Evolutionary conservation across 2,329 filamentous ascomycete genomes (phyloP).

Genomic region (Aurifilum marmelostoma): DNA sequence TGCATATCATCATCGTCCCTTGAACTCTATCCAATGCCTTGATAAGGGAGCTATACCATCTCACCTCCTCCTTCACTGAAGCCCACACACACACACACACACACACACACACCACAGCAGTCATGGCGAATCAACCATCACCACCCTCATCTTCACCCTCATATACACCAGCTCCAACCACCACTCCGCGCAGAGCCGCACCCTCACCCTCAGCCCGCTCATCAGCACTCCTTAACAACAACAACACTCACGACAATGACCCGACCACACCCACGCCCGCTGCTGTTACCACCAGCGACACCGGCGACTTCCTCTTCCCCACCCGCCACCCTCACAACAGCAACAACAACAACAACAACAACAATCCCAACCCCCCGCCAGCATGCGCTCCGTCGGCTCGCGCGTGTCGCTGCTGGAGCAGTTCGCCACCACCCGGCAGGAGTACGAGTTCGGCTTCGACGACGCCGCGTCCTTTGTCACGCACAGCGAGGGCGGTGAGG

Average conservation of each 20-base stretch:
- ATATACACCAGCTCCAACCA: neutral
- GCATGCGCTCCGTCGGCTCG: slow-evolving; percentile 43
- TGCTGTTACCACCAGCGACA: slow-evolving; percentile 12
- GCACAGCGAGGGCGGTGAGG: slow-evolving; percentile 29
- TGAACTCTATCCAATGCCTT: slow-evolving; percentile 2
- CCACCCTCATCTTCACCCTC: neutral
- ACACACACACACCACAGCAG: neutral
- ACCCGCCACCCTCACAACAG: neutral
- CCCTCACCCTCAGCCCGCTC: slow-evolving; percentile 26
- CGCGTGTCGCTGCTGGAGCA: slow-evolving; percentile 53
- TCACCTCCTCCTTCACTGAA: too few relatives aligned
- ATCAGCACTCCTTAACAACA: slow-evolving; percentile 14
- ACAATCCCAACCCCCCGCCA: too few relatives aligned
- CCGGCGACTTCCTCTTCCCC: neutral
- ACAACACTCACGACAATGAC: neutral
- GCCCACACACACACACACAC: too few relatives aligned
- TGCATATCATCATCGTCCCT: neutral
- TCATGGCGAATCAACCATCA: neutral
- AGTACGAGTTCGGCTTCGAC: slow-evolving; percentile 53
- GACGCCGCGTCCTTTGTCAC: slow-evolving; percentile 50
- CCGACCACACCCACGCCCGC: neutral
- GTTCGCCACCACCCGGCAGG: slow-evolving; percentile 50
- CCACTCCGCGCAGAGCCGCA: slow-evolving; percentile 17
- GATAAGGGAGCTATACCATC: neutral
- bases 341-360: slow-evolving; percentile 6